Percentiles rank a stretch among this genome's conserved stretches.
These are phyloP conservation scores for Phytophthora capsici DNA, from an alignment of 352 stramenopile species.

Conservation along the genomic window DNA sequence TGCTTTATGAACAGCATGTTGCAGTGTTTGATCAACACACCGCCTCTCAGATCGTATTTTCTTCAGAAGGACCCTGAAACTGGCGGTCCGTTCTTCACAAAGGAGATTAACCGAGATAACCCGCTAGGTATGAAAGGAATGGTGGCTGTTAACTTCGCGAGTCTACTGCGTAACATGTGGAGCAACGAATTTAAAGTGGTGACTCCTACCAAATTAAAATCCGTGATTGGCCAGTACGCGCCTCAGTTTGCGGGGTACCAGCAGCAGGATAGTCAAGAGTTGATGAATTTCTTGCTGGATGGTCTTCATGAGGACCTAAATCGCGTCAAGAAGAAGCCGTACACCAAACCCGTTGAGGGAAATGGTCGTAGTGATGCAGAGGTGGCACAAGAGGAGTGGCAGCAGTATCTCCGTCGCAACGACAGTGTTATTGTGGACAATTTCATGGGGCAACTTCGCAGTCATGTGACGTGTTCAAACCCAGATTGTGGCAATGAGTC, in stretches of 20 bases:
- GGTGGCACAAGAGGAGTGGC: constrained; percentile 82
- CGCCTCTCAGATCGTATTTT: constrained; percentile 94
- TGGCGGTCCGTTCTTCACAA: constrained; percentile 43
- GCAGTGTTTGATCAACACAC: constrained; percentile 95
- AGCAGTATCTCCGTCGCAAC: constrained; percentile 90
- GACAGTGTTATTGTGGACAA: constrained; percentile 92
- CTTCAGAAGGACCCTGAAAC: constrained; percentile 71
- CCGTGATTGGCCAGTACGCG: constrained; percentile 85
- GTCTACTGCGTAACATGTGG: constrained; percentile 95
- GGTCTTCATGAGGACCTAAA: constrained; percentile 94
- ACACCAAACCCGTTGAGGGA: constrained; percentile 71
- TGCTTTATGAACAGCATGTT: constrained; percentile 90
- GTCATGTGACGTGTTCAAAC: constrained; percentile 87
- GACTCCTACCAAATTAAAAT: constrained; percentile 78
- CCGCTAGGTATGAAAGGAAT: constrained; percentile 93
- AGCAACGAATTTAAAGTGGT: constrained; percentile 88
- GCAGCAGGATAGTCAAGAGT: constrained; percentile 93
- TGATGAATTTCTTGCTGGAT: constrained; percentile 93
- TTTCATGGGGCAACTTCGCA: constrained; percentile 91
- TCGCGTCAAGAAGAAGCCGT: constrained; percentile 84
- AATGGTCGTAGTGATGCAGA: constrained; percentile 72
- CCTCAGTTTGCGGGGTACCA: constrained; percentile 90
- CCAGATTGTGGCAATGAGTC: constrained; percentile 77
- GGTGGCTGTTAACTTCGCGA: constrained; percentile 96
- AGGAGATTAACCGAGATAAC: constrained; percentile 96